Percentiles rank a stretch among this genome's conserved stretches.
phyloP scores from a whole-genome alignment of 371 early-diverging fungal genomes.

The Umbelopsis sp. region DNA sequence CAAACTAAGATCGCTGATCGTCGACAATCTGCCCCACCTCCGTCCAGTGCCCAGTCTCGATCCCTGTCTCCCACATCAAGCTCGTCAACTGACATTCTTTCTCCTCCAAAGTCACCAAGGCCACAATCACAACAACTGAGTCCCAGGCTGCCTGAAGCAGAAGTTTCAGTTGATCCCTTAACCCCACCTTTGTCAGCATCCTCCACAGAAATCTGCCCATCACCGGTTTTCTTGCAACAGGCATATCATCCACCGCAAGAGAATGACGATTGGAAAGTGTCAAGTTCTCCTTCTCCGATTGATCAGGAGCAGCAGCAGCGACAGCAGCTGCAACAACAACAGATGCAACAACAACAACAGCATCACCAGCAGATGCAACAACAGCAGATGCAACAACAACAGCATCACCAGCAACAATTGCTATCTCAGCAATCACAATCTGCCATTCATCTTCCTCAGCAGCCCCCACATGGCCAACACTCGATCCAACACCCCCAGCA shows the following conservation, averaged over 20 bases:
- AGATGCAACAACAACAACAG: constrained; percentile 20
- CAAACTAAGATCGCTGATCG: neutral
- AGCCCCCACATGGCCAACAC: neutral
- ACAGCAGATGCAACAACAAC: constrained; percentile 27
- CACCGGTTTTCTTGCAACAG: constrained; percentile 1
- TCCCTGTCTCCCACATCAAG: neutral
- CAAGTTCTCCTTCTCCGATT: neutral
- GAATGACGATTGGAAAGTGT: neutral
- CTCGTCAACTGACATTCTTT: neutral
- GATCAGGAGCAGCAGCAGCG: neutral
- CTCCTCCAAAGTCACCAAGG: constrained; percentile 35
- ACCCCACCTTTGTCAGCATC: constrained; percentile 2
- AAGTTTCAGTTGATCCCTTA: neutral
- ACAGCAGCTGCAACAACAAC: constrained; percentile 7
- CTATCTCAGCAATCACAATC: too few species aligned
- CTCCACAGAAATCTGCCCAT: neutral
- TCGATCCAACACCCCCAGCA: constrained; percentile 22
- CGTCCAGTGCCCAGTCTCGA: neutral
- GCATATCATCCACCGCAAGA: constrained; percentile 4
- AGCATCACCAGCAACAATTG: constrained; percentile 4
- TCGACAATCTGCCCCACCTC: constrained; percentile 6
- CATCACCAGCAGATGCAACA: constrained; percentile 17
- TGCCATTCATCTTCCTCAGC: neutral
- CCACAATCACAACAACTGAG: constrained; percentile 17
- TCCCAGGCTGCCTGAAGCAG: neutral